Base-by-base conservation (phyloP, 1,139 yeast species). In the Diutina scorzettiae region DNA sequence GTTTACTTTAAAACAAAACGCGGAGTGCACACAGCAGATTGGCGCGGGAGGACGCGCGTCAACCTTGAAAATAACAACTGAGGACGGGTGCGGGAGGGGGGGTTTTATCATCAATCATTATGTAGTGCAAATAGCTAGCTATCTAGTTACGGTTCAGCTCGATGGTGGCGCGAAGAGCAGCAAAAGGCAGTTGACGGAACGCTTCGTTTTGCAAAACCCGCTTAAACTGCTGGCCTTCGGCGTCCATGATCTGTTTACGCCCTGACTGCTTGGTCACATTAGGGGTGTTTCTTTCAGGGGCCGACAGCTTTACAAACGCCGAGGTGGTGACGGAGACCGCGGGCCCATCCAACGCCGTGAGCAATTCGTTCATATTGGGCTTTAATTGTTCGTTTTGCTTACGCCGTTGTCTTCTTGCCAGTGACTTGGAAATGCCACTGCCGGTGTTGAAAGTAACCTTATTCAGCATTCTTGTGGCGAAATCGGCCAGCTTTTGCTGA, bases 301-400 rank as follows among this genome's bases (percentile, higher is more conserved):
- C 29, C 30, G 41, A 34, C n/a, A 42, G 42, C 37, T 40, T 37
- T 16, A 45, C 46, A 34, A 41, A 47, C 9, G 45, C 42, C 16
- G 42, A 45, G 5, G 46, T 46, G 21, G 49, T 49, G 20, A 47
- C 48, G 6, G 64, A 53, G 18, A 44, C 33, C 6, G 63, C 71
- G 2, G 71, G 73, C 14, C n/a, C 30, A 9, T 27, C 30, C 44
- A 82, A 62, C 32, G 73, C 74, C 32, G 63, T 63, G 43, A 78
- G 63, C 41, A 81, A 60, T 48, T 81, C 91, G 43, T 71, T 66
- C 73, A 82, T 69, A 52, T 77, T 72, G 5, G 89, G 85, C 48
- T 71, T 71, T 47, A 82, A 63, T 49, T 78, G 74, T 47, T 79
- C 81, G 52, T 70, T 73, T 41, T 69, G 66, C 53, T 76, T 78